Evolutionary conservation across 2,329 filamentous ascomycete species (phyloP), one percentile per base, ranked within the genome.

Genomic region (Cercospora janseana): DNA sequence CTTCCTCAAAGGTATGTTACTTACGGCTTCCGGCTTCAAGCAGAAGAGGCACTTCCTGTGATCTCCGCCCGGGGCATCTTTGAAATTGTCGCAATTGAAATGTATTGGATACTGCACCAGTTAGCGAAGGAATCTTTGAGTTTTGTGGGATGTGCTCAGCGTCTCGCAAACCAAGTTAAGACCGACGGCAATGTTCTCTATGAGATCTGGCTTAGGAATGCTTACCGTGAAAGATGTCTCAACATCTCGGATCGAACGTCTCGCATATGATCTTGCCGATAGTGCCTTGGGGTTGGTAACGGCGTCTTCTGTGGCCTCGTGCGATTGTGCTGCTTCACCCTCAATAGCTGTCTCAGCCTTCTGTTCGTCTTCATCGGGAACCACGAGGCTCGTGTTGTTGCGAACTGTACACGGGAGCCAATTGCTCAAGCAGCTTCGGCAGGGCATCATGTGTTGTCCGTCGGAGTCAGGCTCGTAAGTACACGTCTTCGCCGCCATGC

Each of bases 41-140:
- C n/a, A n/a, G n/a, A n/a, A n/a, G n/a, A n/a, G n/a, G n/a, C n/a
- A n/a, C n/a, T n/a, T n/a, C n/a, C n/a, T n/a, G n/a, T n/a, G n/a
- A n/a, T n/a, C n/a, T n/a, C n/a, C n/a, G n/a, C n/a, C n/a, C n/a
- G n/a, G n/a, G n/a, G n/a, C n/a, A 10, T 31, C 12, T 27, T 38
- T 16, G 4, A 57, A 24, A 9, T 61, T 55, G 4, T 62, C 55
- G 51, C 68, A 58, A 26, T 69, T 64, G 57, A 75, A 73, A 9
- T 47, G 40, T 15, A 75, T 66, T 0, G 72, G 72, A 41, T 74
- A 70, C 35, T 26, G 20, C 15, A 40, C 20, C 35, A 40, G n/a
- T 34, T 18, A 34, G 31, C n/a, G n/a, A n/a, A n/a, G n/a, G n/a
- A 34, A 12, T 40, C 35, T 24, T 20, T 26, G n/a, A 26, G 9